phyloP scores from a whole-genome alignment of 2,329 filamentous ascomycete species.

The Cadophora sp. region DNA sequence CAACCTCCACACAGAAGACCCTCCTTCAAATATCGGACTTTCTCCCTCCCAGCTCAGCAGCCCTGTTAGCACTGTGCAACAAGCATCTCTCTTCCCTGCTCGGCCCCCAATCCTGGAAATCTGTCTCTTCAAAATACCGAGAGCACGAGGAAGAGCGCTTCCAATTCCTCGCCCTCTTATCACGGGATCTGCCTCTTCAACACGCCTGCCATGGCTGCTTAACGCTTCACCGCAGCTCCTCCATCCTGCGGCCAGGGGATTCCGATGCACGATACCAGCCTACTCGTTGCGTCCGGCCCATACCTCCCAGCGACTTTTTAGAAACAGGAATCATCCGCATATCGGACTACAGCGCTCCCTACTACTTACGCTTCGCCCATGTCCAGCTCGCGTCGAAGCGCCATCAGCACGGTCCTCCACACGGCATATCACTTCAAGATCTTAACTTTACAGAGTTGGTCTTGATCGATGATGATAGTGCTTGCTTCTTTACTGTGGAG shows the following conservation, averaged over 20 bases:
- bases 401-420: conserved; percentile 21
- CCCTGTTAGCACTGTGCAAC: conserved; percentile 24
- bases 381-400: conserved; percentile 24
- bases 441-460: conserved; percentile 18
- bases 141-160: conserved; percentile 18
- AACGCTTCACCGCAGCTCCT: conserved; percentile 20
- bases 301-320: conserved; percentile 12
- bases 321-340: conserved; percentile 13
- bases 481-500: conserved; percentile 24
- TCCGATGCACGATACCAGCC: conserved; percentile 11
- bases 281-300: conserved; percentile 16
- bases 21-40: conserved; percentile 20
- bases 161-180: conserved; percentile 22
- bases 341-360: conserved; percentile 19
- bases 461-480: conserved; percentile 3
- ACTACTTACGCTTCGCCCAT: conserved; percentile 20
- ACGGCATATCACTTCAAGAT: conserved; percentile 20
- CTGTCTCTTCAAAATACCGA: background rate
- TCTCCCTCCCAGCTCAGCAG: conserved; percentile 22
- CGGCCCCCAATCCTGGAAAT: conserved; percentile 15
- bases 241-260: conserved; percentile 11
- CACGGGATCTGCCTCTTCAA: conserved; percentile 21
- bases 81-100: conserved; percentile 19
- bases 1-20: conserved; percentile 19
- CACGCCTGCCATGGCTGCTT: conserved; percentile 22